Base-by-base conservation (phyloP, 192 early-diverging fungal species). In the Kickxella alabastrina region DNA sequence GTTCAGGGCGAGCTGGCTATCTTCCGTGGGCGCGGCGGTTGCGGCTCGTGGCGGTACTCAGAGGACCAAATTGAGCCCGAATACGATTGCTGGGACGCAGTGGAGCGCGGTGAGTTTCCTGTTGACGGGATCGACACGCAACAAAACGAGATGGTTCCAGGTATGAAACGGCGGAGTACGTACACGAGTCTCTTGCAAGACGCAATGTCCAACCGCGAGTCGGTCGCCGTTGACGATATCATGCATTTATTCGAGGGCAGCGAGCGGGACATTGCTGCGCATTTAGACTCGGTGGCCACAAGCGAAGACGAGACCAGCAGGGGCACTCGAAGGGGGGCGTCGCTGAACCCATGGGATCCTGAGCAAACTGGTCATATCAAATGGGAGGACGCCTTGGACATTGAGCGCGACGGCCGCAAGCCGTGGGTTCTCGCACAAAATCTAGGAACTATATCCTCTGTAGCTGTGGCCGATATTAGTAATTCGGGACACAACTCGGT, bases 341-440 rank as follows among this genome's bases (percentile, higher is more conserved):
- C 6, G 4, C 25, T 12, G 2, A 31, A 29, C 19, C 44, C 27
- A 12, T 41, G 45, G 44, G 54, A 48, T 26, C 32, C 52, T 0
- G 57, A 64, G 12, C 35, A 34, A 7, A 43, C 54, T 4, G 61
- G 61, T 12, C 72, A 68, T 34, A 54, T 75, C 28, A 68, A 60
- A 43, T 75, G 72, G 72, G 72, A 75, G 28, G 72, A 75, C 21
- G 61, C 65, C 25, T 35, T 75, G 49, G 72, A 75, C 17, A 54
- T 75, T 36, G 72, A 75, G 61, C 72, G 72, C 49, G 72, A 75
- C 31, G 72, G 72, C 6, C 72, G 72, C 39, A 75, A 75, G 57
- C 72, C 72, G 15, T 75, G 72, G 72, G 53, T 75, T 21, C 40
- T 75, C n/a, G 72, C 72, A 10, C 72, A 76, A 39, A 57, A 58